Evolutionary conservation across 352 stramenopile species (phyloP).

Genomic region (Globisporangium abappressorium): DNA sequence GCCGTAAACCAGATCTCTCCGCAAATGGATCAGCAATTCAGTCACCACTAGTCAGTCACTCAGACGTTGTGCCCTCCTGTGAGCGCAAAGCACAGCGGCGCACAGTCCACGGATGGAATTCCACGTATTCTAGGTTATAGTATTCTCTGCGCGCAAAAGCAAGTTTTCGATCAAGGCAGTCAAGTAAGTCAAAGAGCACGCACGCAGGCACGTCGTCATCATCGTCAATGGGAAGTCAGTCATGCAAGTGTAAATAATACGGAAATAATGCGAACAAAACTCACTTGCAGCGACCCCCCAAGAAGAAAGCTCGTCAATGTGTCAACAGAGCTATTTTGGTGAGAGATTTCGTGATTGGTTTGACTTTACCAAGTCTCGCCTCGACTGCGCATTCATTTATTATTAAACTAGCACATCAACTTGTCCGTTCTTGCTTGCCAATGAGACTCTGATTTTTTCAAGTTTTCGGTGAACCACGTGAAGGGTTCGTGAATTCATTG

Average conservation of each 20-base stretch:
- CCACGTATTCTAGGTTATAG: slow-evolving; percentile 7
- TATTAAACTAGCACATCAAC: too few relatives aligned
- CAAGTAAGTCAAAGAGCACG: slow-evolving; percentile 3
- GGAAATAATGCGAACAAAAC: slow-evolving; percentile 1
- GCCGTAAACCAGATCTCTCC: neutral
- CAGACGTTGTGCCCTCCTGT: neutral
- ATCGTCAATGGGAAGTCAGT: neutral
- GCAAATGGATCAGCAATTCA: slow-evolving; percentile 5
- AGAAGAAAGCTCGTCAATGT: neutral
- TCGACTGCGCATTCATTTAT: too few relatives aligned
- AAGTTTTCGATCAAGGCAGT: slow-evolving; percentile 5
- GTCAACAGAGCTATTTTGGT: neutral
- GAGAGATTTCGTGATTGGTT: too few relatives aligned
- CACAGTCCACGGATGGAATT: neutral
- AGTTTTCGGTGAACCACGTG: too few relatives aligned
- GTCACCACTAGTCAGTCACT: slow-evolving; percentile 6
- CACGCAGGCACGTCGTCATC: slow-evolving; percentile 1
- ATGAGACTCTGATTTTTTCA: too few relatives aligned
- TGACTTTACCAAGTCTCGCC: too few relatives aligned
- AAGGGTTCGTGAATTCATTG: too few relatives aligned
- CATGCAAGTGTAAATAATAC: slow-evolving; percentile 4
- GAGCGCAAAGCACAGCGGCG: neutral
- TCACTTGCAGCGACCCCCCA: slow-evolving; percentile 4
- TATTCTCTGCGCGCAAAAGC: neutral
- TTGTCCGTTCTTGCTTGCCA: too few relatives aligned